Evolutionary conservation across 768 basidiomycete genomes (phyloP), one percentile per base, ranked within the genome.

Genomic region (Rhodotorula graminis): DNA sequence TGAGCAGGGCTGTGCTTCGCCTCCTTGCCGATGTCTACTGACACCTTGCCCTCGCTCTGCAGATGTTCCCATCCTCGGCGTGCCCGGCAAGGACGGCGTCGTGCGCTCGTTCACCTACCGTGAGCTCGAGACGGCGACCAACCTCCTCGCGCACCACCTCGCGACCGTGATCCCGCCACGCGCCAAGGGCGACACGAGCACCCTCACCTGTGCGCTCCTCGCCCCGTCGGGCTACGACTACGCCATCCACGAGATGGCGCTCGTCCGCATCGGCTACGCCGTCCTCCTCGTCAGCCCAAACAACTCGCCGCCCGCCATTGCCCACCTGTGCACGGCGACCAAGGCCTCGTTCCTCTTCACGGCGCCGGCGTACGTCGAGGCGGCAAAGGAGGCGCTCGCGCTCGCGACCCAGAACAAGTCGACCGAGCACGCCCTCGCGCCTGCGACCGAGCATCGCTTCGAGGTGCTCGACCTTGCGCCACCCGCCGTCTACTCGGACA

Each of bases 291-390:
- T 59, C 16, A 60, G 63, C 21, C 71, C 66, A 8, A 67, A 85
- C 72, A 86, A 85, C 77, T 85, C 85, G 0, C 80, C 83, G 0
- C 78, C 82, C 10, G 85, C 85, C 10, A 81, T 84, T 37, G 84
- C 84, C 1, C 82, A 85, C 71, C 80, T 87, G 29, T 78, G 85
- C 71, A 80, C 81, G 40, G 69, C 80, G 27, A 84, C 83, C 25
- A 79, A 82, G 19, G 72, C 82, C 0, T 75, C 81, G 2, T 82
- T 83, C 69, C 76, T 86, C 46, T 82, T 85, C 67, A 83, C 82
- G 68, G 58, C 58, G 18, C 49, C 60, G 5, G 2, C 12, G 7
- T 61, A 55, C 59, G 15, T 23, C 16, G 37, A 59, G 0, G 31
- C 55, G 25, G 71, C 74, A 0, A 21, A 49, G 16, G 61, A 55